Percentiles rank a stretch among this genome's conserved stretches.
phyloP scores from a whole-genome alignment of 805 yeast genomes.

The Candida ovalis region DNA sequence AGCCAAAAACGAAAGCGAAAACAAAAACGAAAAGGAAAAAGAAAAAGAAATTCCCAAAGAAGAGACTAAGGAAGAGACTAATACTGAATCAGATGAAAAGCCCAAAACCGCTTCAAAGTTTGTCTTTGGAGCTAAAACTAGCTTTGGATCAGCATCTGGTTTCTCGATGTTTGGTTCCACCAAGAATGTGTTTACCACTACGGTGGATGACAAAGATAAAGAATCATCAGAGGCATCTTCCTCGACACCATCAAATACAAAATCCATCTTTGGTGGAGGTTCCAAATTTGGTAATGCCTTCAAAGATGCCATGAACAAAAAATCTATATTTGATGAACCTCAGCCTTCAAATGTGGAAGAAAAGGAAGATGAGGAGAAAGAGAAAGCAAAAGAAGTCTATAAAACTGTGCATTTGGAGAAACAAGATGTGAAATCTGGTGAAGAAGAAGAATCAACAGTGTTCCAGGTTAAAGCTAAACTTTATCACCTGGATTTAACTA shows the following conservation, averaged over 20 bases:
- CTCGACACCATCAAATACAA: slow-evolving; percentile 3
- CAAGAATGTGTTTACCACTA: slow-evolving; percentile 34
- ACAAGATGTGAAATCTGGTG: slow-evolving; percentile 75
- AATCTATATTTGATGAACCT: slow-evolving; percentile 52
- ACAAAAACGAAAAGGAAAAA: not conserved
- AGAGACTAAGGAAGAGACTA: not conserved
- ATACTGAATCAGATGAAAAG: not conserved
- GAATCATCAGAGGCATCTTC: not conserved
- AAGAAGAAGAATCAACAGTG: slow-evolving; percentile 73
- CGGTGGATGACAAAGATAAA: not conserved
- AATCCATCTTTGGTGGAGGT: slow-evolving; percentile 40
- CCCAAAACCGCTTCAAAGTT: slow-evolving; percentile 35
- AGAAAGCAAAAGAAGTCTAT: slow-evolving; percentile 34
- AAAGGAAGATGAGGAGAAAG: slow-evolving; percentile 25
- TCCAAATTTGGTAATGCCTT: slow-evolving; percentile 53
- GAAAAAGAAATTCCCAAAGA: slow-evolving; percentile 1
- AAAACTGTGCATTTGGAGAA: slow-evolving; percentile 59
- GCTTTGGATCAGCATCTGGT: slow-evolving; percentile 43
- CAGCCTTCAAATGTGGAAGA: slow-evolving; percentile 14
- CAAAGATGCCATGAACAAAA: slow-evolving; percentile 44
- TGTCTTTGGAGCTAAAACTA: slow-evolving; percentile 53
- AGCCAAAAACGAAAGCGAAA: too few relatives aligned
- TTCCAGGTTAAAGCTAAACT: slow-evolving; percentile 74
- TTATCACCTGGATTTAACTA: slow-evolving; percentile 66
- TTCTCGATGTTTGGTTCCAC: slow-evolving; percentile 31